Evolutionary conservation across 139 green algal species (phyloP).

Genomic region (Volvox reticuliferus): DNA sequence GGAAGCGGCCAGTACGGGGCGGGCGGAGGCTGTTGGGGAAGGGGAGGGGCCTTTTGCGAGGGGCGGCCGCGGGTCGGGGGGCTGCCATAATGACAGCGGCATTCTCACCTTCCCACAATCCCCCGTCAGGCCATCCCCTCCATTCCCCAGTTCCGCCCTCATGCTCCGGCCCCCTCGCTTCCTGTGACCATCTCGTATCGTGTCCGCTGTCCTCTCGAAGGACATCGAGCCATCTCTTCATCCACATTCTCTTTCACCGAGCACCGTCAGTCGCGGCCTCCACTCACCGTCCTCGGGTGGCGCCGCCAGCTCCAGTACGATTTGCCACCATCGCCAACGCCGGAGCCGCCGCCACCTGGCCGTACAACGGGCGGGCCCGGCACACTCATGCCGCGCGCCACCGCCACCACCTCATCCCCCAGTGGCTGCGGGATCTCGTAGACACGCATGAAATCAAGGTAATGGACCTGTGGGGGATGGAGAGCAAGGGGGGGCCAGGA

Average conservation of each 20-base stretch:
- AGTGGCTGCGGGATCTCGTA: slow-evolving; percentile 20
- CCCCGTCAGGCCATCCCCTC: background rate
- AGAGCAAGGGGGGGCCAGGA: too few species aligned
- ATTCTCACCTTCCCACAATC: too few species aligned
- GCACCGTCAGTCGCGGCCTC: background rate
- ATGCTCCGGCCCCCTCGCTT: too few species aligned
- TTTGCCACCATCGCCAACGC: background rate
- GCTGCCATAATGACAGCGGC: too few species aligned
- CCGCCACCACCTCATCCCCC: background rate
- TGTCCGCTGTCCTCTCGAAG: too few species aligned
- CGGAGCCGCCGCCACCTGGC: background rate
- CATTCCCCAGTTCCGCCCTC: too few species aligned
- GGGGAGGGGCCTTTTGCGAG: too few species aligned
- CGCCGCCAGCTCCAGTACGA: slow-evolving; percentile 41
- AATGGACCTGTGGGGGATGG: slow-evolving; percentile 13
- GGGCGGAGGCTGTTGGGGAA: too few species aligned
- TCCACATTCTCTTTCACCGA: background rate
- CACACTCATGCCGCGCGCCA: background rate
- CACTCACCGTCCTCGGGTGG: background rate
- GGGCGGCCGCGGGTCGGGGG: too few species aligned
- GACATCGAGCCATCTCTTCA: too few species aligned
- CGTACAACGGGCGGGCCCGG: slow-evolving; percentile 24
- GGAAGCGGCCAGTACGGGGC: too few species aligned
- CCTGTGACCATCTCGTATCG: too few species aligned
- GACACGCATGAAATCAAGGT: slow-evolving; percentile 3